These are phyloP conservation scores for Rhodotorula toruloides DNA, from an alignment of 768 basidiomycete species.

Conservation along the genomic window DNA sequence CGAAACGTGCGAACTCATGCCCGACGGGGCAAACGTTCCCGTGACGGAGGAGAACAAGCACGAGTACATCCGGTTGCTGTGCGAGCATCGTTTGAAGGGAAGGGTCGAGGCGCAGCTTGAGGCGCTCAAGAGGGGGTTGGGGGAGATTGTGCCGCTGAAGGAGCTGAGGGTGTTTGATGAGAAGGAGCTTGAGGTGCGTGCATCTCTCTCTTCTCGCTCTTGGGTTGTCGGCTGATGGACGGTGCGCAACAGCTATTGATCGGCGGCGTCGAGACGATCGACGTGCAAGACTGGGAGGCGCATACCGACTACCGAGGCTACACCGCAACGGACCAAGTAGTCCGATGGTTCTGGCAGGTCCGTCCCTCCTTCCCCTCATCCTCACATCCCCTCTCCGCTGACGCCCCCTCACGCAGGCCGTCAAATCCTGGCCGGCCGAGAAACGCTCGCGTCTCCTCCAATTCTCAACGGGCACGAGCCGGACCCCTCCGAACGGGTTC, in stretches of 20 bases:
- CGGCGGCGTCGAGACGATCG: conserved; percentile 98
- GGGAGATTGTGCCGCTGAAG: conserved; percentile 94
- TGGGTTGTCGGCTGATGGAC: not conserved
- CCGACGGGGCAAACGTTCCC: conserved; percentile 73
- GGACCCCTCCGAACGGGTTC: conserved; percentile 97
- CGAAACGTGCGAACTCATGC: conserved; percentile 87
- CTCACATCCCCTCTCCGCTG: not conserved
- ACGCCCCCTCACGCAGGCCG: conserved; percentile 44
- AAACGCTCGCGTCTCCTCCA: conserved; percentile 91
- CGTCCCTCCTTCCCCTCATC: not conserved
- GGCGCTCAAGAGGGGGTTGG: conserved; percentile 97
- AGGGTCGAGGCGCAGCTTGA: conserved; percentile 97
- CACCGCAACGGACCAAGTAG: conserved; percentile 79
- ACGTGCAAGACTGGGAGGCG: conserved; percentile 75
- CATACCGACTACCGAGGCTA: conserved; percentile 98
- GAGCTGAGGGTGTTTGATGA: conserved; percentile 97
- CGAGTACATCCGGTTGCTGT: conserved; percentile 76
- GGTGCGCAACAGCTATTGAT: conserved; percentile 65
- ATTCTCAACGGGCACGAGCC: conserved; percentile 58
- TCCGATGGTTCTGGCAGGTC: conserved; percentile 91
- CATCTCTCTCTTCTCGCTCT: not conserved
- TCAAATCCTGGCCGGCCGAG: conserved; percentile 92
- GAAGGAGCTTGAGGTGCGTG: conserved; percentile 69
- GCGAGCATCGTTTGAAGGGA: conserved; percentile 87
- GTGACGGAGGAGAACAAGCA: conserved; percentile 98